These are phyloP conservation scores for maize (Zea mays) DNA, from an alignment of 176 grass and related monocot genomes.

Conservation along the genomic window DNA sequence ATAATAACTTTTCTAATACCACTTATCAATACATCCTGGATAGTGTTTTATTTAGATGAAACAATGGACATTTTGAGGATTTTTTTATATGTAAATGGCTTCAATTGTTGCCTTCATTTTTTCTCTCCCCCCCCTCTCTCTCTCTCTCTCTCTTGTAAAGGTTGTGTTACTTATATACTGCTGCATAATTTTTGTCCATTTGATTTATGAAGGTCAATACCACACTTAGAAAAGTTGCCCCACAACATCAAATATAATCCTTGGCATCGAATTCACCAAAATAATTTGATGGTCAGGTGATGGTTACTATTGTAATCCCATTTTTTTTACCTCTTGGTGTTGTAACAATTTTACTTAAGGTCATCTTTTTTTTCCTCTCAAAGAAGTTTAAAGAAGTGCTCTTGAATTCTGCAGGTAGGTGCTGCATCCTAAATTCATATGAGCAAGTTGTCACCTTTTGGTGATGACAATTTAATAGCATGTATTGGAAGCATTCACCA, in stretches of 20 bases:
- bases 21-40: neutral
- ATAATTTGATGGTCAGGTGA: neutral
- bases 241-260: neutral
- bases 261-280: neutral
- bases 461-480: neutral
- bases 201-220: neutral
- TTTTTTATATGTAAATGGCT: slow-evolving; percentile 10
- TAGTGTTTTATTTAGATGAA: neutral
- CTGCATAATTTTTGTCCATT: neutral
- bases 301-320: neutral
- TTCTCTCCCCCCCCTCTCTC: no score
- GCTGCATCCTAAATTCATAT: neutral
- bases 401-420: neutral
- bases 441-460: neutral
- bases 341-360: neutral
- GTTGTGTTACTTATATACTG: neutral
- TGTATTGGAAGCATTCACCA: neutral
- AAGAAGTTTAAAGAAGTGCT: neutral
- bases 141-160: neutral
- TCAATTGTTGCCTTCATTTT: neutral
- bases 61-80: neutral
- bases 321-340: neutral
- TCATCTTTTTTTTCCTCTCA: neutral
- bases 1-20: neutral
- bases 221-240: neutral